A percentile compares a stretch with the other conserved stretches of the same genome.
Evolutionary conservation across 1,284 basidiomycete genomes (phyloP).

Genomic region (Kalmanozyma brasiliensis): DNA sequence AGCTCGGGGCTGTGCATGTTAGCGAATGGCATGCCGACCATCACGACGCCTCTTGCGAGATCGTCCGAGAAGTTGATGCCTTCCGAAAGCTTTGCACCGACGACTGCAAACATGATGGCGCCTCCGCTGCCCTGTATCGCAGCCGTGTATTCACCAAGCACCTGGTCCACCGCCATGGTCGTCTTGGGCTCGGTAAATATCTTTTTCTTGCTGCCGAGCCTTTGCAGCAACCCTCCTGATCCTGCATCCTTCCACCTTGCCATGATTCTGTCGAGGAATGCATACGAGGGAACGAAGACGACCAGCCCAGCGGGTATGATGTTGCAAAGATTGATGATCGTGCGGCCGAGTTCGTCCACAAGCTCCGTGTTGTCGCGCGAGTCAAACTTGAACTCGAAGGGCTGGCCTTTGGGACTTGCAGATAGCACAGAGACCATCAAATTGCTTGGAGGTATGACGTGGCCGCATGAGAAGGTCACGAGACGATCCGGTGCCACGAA

Average conservation of each 20-base stretch:
- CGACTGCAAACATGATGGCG: slow-evolving; percentile 78
- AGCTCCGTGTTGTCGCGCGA: slow-evolving; percentile 78
- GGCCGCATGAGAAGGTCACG: slow-evolving; percentile 86
- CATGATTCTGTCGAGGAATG: slow-evolving; percentile 79
- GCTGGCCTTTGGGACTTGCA: slow-evolving; percentile 79
- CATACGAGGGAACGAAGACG: slow-evolving; percentile 93
- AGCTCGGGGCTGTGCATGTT: slow-evolving; percentile 90
- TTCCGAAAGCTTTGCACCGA: slow-evolving; percentile 95
- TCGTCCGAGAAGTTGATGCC: slow-evolving; percentile 90
- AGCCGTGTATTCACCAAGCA: slow-evolving; percentile 80
- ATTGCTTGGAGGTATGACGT: slow-evolving; percentile 86
- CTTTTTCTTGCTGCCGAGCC: slow-evolving; percentile 80
- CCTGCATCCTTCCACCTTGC: slow-evolving; percentile 74
- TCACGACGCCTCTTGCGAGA: slow-evolving; percentile 85
- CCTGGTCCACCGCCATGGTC: slow-evolving; percentile 78
- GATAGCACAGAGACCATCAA: slow-evolving; percentile 81
- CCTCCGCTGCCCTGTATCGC: slow-evolving; percentile 70
- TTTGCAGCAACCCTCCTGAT: slow-evolving; percentile 72
- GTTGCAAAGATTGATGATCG: slow-evolving; percentile 80
- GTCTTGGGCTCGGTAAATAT: slow-evolving; percentile 90
- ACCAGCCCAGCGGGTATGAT: slow-evolving; percentile 88
- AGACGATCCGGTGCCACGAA: slow-evolving; percentile 75
- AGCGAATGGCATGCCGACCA: slow-evolving; percentile 90
- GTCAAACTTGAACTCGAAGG: slow-evolving; percentile 85
- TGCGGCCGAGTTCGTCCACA: slow-evolving; percentile 85